Conservation (phyloP, 2,329 filamentous ascomycete species). For the Coleophoma cylindrospora region DNA sequence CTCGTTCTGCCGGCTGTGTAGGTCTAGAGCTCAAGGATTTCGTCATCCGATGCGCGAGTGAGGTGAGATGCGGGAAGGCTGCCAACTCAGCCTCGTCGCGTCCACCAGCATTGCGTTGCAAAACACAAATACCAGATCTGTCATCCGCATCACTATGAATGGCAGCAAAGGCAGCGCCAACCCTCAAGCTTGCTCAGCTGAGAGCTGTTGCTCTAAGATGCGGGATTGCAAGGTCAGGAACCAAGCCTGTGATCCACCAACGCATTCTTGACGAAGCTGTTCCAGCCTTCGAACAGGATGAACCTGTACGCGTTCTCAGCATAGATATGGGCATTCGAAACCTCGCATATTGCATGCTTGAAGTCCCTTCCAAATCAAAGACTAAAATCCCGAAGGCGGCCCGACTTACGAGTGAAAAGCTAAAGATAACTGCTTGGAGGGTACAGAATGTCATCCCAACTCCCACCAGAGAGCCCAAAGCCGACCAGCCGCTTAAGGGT, state of each 20-base stretch:
- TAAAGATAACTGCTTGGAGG: constrained; percentile 22
- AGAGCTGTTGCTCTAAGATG: constrained; percentile 55
- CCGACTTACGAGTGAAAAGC: constrained; percentile 5
- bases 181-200: constrained; percentile 47
- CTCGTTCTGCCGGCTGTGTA: too few species aligned
- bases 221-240: constrained; percentile 53
- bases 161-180: constrained; percentile 20
- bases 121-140: too few species aligned
- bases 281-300: constrained; percentile 10
- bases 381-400: constrained; percentile 5
- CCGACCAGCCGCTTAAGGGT: too few species aligned
- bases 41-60: too few species aligned
- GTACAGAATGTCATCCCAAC: constrained; percentile 14
- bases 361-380: constrained; percentile 10
- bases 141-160: constrained; percentile 18
- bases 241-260: constrained; percentile 48
- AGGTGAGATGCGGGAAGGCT: too few species aligned
- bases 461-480: constrained; percentile 13
- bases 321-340: constrained; percentile 85
- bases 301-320: constrained; percentile 52
- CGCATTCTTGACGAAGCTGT: constrained; percentile 39
- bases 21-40: too few species aligned
- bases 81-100: not conserved
- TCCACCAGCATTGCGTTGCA: not conserved
- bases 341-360: constrained; percentile 66